Evolutionary conservation across 2,329 filamentous ascomycete species (phyloP).

Genomic region (Fusarium incarnatum): DNA sequence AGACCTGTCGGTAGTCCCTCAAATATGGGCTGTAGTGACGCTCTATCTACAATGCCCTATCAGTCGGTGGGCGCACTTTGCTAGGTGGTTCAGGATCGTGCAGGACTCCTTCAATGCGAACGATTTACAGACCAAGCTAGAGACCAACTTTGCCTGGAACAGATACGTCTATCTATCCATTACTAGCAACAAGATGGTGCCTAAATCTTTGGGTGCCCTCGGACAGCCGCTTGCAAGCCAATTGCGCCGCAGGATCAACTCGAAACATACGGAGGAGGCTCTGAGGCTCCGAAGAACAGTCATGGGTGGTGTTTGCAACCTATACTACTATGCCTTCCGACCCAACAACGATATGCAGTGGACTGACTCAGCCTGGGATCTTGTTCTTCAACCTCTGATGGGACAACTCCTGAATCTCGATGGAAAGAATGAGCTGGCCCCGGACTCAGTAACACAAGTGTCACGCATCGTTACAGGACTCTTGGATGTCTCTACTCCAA

Average conservation of each 20-base stretch:
- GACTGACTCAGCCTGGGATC: conserved; percentile 82
- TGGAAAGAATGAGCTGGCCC: conserved; percentile 53
- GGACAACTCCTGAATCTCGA: conserved; percentile 62
- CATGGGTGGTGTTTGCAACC: conserved; percentile 78
- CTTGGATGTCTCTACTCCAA: conserved; percentile 67
- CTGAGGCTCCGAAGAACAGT: conserved; percentile 63
- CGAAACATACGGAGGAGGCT: conserved; percentile 65
- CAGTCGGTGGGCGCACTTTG: conserved; percentile 79
- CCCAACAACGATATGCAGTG: conserved; percentile 74
- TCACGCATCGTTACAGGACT: conserved; percentile 78
- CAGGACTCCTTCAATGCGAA: conserved; percentile 86
- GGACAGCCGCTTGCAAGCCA: conserved; percentile 76
- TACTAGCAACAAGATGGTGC: conserved; percentile 68
- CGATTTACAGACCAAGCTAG: conserved; percentile 75
- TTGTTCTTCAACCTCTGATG: conserved; percentile 75
- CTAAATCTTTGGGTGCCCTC: conserved; percentile 57
- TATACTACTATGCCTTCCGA: conserved; percentile 85
- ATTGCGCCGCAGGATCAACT: conserved; percentile 71
- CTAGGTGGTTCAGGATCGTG: conserved; percentile 80
- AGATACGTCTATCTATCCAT: conserved; percentile 81
- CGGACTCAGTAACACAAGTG: conserved; percentile 68
- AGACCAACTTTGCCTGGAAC: conserved; percentile 88
- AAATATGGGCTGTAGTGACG: conserved; percentile 88
- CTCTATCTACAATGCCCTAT: conserved; percentile 77
- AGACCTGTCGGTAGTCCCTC: conserved; percentile 72